Base-by-base conservation (phyloP, 108 stramenopile species). In the Parietichytrium sp. region DNA sequence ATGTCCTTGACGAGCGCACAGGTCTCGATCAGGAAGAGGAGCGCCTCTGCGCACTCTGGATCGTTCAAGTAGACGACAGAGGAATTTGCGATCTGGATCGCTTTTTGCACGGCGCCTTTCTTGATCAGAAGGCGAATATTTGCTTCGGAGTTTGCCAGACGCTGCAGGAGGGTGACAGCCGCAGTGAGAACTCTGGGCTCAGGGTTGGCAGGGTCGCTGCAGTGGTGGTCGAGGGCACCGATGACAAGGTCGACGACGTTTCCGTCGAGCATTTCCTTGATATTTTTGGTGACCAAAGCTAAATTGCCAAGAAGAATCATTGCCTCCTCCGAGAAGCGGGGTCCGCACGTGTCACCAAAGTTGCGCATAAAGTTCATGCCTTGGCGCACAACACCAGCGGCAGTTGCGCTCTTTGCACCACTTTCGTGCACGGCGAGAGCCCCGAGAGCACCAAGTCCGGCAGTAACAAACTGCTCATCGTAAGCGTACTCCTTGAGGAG, bases 301-400 rank as follows among this genome's bases (percentile, higher is more conserved):
- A 72, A 42, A 42, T 72, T 72, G 29, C 38, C 61, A 12, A 72
- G 42, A 15, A 72, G 61, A 16, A 20, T 45, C 15, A 72, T 13
- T 33, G 38, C 61, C 45, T 72, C 61, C 61, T 72, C 61, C 8
- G 61, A 36, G 42, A 72, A 72, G 6, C 61, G 61, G 8, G 61
- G 1, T 0, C 38, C 36, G 61, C 61, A 72, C 42, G 61, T 2
- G 61, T 72, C 61, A n/a, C 45, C 38, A 27, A 72, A 72, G 33
- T 72, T 72, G 2, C 61, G 61, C 61, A 72, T 72, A 42, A 72
- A n/a, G 23, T 10, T 47, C 4, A 72, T 16, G 6, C 20, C 61
- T 12, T 33, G 61, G 16, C n/a, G 23, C 15, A 45, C 45, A 42
- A 72, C 61, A 13, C 61, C 61, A 8, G 45, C 2, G 25, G 38